These are phyloP conservation scores for Tilletia indica DNA, from an alignment of 1,284 basidiomycete species.

Conservation along the genomic window DNA sequence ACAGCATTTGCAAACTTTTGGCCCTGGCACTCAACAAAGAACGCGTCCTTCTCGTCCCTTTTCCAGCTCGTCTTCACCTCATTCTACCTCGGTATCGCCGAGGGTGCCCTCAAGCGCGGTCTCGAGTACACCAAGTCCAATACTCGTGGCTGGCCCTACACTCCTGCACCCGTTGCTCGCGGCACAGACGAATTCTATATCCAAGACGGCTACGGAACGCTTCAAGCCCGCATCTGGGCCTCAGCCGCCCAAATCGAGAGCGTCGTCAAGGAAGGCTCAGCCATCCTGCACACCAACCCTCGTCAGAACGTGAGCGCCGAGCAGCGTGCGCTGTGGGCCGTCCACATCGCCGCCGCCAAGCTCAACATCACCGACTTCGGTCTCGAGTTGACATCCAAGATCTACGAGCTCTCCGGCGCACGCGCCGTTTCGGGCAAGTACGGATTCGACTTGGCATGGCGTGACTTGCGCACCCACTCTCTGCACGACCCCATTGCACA, in stretches of 20 bases:
- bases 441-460: conserved; percentile 48
- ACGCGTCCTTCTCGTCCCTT: conserved; percentile 2
- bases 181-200: conserved; percentile 55
- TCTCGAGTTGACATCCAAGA: conserved; percentile 49
- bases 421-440: conserved; percentile 50
- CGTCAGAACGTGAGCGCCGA: conserved; percentile 42
- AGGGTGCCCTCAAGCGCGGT: conserved; percentile 50
- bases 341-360: conserved; percentile 53
- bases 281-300: conserved; percentile 37
- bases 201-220: conserved; percentile 52
- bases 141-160: conserved; percentile 55
- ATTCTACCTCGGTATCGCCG: conserved; percentile 56
- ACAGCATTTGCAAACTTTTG: background rate
- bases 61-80: conserved; percentile 46
- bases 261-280: conserved; percentile 32
- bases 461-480: conserved; percentile 47
- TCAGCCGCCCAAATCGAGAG: conserved; percentile 50
- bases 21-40: background rate
- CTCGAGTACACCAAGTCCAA: conserved; percentile 49
- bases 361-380: conserved; percentile 49
- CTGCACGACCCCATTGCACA: conserved; percentile 56
- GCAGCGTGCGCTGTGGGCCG: conserved; percentile 52
- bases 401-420: conserved; percentile 54
- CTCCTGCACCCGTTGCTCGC: conserved; percentile 38
- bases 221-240: conserved; percentile 53